Percentiles rank a stretch among this genome's conserved stretches.
These are phyloP conservation scores for Aspergillus sp. DNA, from an alignment of 2,329 filamentous ascomycete genomes.

Conservation along the genomic window DNA sequence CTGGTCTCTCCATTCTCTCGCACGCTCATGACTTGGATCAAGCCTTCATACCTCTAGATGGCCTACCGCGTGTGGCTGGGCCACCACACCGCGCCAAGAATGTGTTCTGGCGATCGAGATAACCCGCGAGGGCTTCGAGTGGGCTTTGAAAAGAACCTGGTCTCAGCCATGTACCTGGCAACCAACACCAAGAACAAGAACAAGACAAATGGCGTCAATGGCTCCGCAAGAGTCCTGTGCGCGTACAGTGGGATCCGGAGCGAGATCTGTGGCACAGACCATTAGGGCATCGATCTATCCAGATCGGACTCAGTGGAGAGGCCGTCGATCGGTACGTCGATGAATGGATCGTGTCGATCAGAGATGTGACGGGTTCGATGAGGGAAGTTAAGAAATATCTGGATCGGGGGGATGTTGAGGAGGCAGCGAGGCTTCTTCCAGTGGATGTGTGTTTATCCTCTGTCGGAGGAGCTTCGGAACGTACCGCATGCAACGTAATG, in stretches of 20 bases:
- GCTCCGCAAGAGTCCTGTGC: constrained; percentile 29
- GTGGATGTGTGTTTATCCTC: constrained; percentile 7
- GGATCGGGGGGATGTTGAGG: constrained; percentile 34
- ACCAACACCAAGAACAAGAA: constrained; percentile 10
- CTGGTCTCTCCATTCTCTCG: constrained; percentile 46
- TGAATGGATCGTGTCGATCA: constrained; percentile 47
- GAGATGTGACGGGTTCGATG: constrained; percentile 52
- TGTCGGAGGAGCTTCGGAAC: constrained; percentile 7
- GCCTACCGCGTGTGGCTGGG: constrained; percentile 48
- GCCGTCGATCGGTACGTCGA: constrained; percentile 42
- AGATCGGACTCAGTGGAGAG: constrained; percentile 50
- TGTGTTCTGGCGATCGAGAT: constrained; percentile 52
- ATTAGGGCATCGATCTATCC: constrained; percentile 49
- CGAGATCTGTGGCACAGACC: constrained; percentile 39
- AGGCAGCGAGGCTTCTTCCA: constrained; percentile 6
- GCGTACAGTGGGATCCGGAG: constrained; percentile 60
- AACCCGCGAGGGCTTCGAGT: constrained; percentile 43
- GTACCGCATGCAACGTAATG: constrained; percentile 6
- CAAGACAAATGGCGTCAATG: constrained; percentile 10
- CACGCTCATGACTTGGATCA: constrained; percentile 49
- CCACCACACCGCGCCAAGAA: constrained; percentile 44
- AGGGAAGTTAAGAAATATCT: constrained; percentile 41
- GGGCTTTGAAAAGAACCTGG: constrained; percentile 35
- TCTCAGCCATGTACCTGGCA: constrained; percentile 16
- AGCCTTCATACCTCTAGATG: background rate